A percentile compares a stretch with the other conserved stretches of the same genome.
Evolutionary conservation across 306 rosid genomes (phyloP).

Genomic region (Cicer yamashitae): DNA sequence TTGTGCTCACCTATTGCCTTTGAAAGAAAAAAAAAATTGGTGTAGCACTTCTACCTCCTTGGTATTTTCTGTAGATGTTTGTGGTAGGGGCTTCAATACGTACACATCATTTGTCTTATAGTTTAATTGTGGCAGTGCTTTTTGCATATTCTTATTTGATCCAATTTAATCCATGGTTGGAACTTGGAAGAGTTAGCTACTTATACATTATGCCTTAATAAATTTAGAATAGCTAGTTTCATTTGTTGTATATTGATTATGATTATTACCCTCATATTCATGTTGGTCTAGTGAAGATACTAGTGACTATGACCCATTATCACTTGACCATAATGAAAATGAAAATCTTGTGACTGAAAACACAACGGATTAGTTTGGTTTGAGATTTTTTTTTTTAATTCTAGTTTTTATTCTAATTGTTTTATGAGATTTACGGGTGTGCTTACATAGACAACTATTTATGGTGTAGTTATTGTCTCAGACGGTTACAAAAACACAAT

Average conservation of each 20-base stretch:
- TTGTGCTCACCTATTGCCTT: slow-evolving; percentile 52
- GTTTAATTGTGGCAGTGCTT: slow-evolving; percentile 42
- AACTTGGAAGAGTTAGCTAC: not conserved
- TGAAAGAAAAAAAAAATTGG: slow-evolving; percentile 46
- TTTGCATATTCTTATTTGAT: slow-evolving; percentile 34
- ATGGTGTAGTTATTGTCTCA: too few species aligned
- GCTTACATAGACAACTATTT: too few species aligned
- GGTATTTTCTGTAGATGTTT: slow-evolving; percentile 41
- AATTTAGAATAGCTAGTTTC: slow-evolving; percentile 2
- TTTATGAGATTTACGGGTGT: too few species aligned
- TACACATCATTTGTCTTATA: slow-evolving; percentile 21
- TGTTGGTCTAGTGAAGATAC: not conserved
- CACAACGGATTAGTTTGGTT: too few species aligned
- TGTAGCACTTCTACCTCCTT: not conserved
- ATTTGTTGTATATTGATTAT: slow-evolving; percentile 13
- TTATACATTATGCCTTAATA: slow-evolving; percentile 24
- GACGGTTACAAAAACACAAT: too few species aligned
- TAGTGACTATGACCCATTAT: too few species aligned
- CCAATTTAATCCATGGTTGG: slow-evolving; percentile 36
- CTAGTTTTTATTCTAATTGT: too few species aligned
- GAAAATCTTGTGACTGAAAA: too few species aligned
- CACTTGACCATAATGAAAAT: too few species aligned
- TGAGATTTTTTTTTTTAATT: too few species aligned
- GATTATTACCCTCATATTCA: not conserved
- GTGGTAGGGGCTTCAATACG: slow-evolving; percentile 39